Evolutionary conservation across 2,329 filamentous ascomycete species (phyloP), one percentile per base, ranked within the genome.

Genomic region (Didymosphaeria variabile): DNA sequence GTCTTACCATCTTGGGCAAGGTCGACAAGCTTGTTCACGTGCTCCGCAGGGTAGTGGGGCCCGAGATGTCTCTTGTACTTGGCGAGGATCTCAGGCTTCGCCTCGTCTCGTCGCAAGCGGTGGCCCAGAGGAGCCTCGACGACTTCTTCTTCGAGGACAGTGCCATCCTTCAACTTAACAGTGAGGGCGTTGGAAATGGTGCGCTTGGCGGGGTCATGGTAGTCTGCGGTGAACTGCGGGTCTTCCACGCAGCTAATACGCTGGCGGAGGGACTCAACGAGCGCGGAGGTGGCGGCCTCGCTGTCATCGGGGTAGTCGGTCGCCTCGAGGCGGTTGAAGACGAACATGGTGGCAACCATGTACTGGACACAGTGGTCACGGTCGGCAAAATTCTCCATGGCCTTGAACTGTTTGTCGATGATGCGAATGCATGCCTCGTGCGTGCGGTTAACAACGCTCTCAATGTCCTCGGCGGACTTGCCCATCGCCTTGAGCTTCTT

Each of bases 371-470:
- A 99, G 87, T 99, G 95, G 82, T 99, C 95, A 76, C 95, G 93
- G 83, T 99, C 95, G 76, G 95, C 95, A 60, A 98, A 99, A 89
- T 99, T 99, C 86, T 97, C 94, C 92, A 99, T 97, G 72, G 94
- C 90, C 88, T 97, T 98, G 87, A 97, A 96, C 84, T 99, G 95
- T 87, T 99, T 99, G 88, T 99, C 95, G 75, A 99, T 99, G 83
- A 99, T 99, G 75, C 95, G 93, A 78, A 99, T 88, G 84, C 95
- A 98, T 61, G 95, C 95, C 83, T 99, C 95, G 84, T 99, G 95
- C 9, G 95, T 99, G 73, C 95, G 91, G 88, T 94, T 97, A 71
- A 91, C 93, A 74, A 99, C 88, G 64, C 87, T 87, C 84, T 97
- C 94, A 84, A 99, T 80, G 80, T 99, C 94, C 70, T 90, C 91